phyloP scores from a whole-genome alignment of 2,329 filamentous ascomycete genomes.

The Torrubiella hemipterigena region DNA sequence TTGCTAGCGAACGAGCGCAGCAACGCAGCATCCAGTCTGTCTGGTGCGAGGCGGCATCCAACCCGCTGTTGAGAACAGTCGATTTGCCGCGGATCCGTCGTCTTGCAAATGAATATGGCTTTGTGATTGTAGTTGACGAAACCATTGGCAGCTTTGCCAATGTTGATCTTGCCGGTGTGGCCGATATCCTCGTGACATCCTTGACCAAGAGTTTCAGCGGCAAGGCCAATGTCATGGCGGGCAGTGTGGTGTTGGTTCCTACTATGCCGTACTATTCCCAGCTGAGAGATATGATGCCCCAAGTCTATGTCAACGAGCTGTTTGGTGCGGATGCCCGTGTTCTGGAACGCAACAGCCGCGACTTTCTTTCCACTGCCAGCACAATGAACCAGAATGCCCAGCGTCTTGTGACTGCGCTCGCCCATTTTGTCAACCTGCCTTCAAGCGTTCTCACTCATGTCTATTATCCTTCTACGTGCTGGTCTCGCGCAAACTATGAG shows the following conservation, averaged over 20 bases:
- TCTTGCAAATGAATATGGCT: conserved; percentile 19
- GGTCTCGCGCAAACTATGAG: conserved; percentile 13
- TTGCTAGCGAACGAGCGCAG: conserved; percentile 18
- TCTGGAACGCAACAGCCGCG: conserved; percentile 24
- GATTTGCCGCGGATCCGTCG: conserved; percentile 10
- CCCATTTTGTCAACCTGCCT: conserved; percentile 14
- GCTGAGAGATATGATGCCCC: conserved; percentile 14
- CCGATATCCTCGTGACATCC: conserved; percentile 32
- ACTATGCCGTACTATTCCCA: conserved; percentile 18
- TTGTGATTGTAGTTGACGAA: conserved; percentile 26
- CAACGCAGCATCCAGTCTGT: conserved; percentile 26
- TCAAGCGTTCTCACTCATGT: conserved; percentile 17
- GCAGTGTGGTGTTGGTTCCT: conserved; percentile 27
- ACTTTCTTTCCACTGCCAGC: conserved; percentile 21
- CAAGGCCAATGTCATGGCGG: conserved; percentile 35
- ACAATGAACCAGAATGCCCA: conserved; percentile 25
- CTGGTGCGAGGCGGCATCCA: conserved; percentile 26
- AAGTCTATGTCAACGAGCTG: conserved; percentile 20
- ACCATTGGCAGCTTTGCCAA: conserved; percentile 27
- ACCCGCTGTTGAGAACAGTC: conserved; percentile 11
- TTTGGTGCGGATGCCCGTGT: conserved; percentile 25
- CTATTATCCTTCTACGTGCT: conserved; percentile 24
- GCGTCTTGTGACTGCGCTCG: conserved; percentile 15
- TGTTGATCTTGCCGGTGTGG: conserved; percentile 26
- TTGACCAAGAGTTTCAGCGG: conserved; percentile 41